A percentile compares a stretch with the other conserved stretches of the same genome.
phyloP scores from a whole-genome alignment of 2,329 filamentous ascomycete species.

The Claviceps pazoutovae region DNA sequence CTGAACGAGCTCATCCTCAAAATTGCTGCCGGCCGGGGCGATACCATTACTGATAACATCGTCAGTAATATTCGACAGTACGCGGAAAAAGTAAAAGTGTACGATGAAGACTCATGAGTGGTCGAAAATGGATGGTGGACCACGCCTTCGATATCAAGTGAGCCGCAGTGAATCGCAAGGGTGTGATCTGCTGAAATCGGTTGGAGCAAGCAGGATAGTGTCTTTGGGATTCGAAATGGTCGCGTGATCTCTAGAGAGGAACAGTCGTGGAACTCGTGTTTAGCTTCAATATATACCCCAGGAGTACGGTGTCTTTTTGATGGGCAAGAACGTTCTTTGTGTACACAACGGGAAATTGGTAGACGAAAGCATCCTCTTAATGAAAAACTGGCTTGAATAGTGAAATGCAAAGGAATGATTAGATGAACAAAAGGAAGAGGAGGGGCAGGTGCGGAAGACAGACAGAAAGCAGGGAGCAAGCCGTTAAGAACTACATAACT shows the following conservation, averaged over 20 bases:
- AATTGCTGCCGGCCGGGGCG: conserved; percentile 73
- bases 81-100: conserved; percentile 69
- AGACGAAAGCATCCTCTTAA: background rate
- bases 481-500: too few species aligned
- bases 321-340: background rate
- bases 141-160: background rate
- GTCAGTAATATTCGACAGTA: conserved; percentile 74
- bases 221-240: background rate
- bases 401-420: background rate
- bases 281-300: background rate
- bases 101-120: conserved; percentile 39
- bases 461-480: background rate
- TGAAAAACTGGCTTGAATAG: background rate
- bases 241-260: background rate
- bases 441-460: too few species aligned
- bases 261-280: background rate
- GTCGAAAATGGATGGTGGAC: background rate
- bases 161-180: too few species aligned
- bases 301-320: background rate
- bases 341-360: background rate
- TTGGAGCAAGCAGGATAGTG: background rate
- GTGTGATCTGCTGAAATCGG: background rate
- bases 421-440: background rate
- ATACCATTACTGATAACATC: conserved; percentile 63
- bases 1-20: conserved; percentile 82